phyloP scores from a whole-genome alignment of 371 early-diverging fungal species.

The Basidiobolus meristosporus region DNA sequence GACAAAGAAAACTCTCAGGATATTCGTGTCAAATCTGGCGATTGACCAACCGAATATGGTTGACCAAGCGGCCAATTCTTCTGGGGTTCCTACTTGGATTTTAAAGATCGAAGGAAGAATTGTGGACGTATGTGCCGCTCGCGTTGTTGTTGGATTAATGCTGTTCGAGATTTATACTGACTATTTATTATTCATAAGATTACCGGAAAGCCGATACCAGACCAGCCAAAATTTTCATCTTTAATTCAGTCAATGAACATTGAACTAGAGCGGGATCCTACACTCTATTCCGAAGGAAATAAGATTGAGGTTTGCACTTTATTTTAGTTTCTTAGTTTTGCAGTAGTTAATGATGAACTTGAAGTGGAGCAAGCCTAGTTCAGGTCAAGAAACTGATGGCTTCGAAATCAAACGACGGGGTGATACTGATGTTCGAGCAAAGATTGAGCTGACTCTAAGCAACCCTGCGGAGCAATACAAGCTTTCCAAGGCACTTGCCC shows the following conservation, averaged over 20 bases:
- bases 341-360: too few species aligned
- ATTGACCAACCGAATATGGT: slow-evolving; percentile 38
- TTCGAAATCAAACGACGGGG: slow-evolving; percentile 85
- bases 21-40: slow-evolving; percentile 77
- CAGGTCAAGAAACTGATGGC: slow-evolving; percentile 49
- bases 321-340: too few species aligned
- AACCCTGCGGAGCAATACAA: slow-evolving; percentile 61
- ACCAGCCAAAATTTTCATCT: slow-evolving; percentile 3
- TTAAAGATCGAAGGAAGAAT: slow-evolving; percentile 78
- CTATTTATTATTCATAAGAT: too few species aligned
- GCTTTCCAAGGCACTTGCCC: slow-evolving; percentile 42
- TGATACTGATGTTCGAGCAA: slow-evolving; percentile 53
- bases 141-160: not conserved
- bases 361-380: too few species aligned
- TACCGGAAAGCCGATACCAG: too few species aligned
- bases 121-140: slow-evolving; percentile 24
- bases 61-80: slow-evolving; percentile 12
- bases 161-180: too few species aligned
- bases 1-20: slow-evolving; percentile 63
- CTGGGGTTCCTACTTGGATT: slow-evolving; percentile 71
- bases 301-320: slow-evolving; percentile 55
- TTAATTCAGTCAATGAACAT: slow-evolving; percentile 64
- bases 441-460: slow-evolving; percentile 60
- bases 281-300: slow-evolving; percentile 50
- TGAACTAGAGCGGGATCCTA: slow-evolving; percentile 64